Conservation (phyloP, 2,329 filamentous ascomycete species). For the Paecilomyces sp. region DNA sequence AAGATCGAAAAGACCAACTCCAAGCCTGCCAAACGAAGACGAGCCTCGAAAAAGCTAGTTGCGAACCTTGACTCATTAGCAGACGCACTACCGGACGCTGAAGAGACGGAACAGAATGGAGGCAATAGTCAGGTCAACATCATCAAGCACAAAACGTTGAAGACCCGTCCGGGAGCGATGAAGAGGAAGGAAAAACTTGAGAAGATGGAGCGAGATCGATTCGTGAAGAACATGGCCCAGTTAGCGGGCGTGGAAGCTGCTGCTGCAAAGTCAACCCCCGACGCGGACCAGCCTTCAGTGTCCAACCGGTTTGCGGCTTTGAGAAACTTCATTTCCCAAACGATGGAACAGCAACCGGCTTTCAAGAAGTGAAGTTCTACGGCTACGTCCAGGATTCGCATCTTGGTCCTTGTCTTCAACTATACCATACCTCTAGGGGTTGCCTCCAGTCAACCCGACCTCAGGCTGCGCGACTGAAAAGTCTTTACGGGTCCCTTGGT, state of each 20-base stretch:
- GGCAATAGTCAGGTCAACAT: conserved; percentile 53
- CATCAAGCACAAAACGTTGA: conserved; percentile 67
- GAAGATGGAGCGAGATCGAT: conserved; percentile 72
- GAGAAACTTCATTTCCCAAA: conserved; percentile 74
- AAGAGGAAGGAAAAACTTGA: conserved; percentile 79
- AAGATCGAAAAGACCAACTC: conserved; percentile 60
- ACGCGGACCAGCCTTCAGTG: conserved; percentile 27
- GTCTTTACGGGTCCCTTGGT: not conserved
- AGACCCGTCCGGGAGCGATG: conserved; percentile 67
- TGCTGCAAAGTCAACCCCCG: conserved; percentile 11
- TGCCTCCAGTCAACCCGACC: not conserved
- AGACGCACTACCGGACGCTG: conserved; percentile 66
- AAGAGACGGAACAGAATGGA: conserved; percentile 43
- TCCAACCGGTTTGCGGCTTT: conserved; percentile 70
- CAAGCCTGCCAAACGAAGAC: conserved; percentile 55
- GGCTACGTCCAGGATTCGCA: not conserved
- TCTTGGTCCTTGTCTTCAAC: not conserved
- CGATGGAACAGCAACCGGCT: conserved; percentile 80
- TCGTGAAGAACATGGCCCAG: conserved; percentile 74
- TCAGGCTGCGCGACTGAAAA: not conserved
- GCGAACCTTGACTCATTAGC: conserved; percentile 68
- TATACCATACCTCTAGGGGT: not conserved
- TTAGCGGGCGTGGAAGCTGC: conserved; percentile 44
- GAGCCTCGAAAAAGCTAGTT: conserved; percentile 70
- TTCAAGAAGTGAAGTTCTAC: conserved; percentile 46